Conservation (phyloP, 768 basidiomycete genomes). For the Rhodosporidiobolus odoratus region DNA sequence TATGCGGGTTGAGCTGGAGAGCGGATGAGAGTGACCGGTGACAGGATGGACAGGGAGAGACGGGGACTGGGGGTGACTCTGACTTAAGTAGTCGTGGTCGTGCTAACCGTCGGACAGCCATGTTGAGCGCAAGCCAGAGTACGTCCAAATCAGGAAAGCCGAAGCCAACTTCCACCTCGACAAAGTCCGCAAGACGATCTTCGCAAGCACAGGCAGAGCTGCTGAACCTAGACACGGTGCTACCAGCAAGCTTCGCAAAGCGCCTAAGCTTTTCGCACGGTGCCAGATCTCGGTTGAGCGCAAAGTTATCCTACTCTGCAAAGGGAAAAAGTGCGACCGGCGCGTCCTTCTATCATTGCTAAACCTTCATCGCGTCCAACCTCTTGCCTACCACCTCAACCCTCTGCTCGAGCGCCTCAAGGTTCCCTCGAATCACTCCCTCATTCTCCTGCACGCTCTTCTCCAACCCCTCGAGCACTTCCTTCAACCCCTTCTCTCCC, state of each 20-base stretch:
- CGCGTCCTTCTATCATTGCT: not conserved
- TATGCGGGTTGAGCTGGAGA: conserved; percentile 11
- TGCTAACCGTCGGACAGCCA: not conserved
- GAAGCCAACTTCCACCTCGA: too few species aligned
- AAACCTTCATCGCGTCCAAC: conserved; percentile 15
- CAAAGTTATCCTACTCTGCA: too few species aligned
- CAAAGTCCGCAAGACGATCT: too few species aligned
- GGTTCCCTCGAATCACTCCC: conserved; percentile 65
- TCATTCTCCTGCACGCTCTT: conserved; percentile 69
- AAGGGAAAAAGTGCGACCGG: not conserved
- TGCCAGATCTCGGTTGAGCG: too few species aligned
- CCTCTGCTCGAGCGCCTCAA: conserved; percentile 54
- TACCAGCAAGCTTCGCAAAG: too few species aligned
- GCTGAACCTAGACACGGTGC: too few species aligned
- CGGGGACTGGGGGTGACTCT: not conserved
- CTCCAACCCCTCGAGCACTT: conserved; percentile 68
- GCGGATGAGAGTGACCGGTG: conserved; percentile 18
- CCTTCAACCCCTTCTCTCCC: conserved; percentile 61
- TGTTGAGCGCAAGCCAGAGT: not conserved
- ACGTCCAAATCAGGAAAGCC: not conserved
- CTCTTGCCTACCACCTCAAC: conserved; percentile 46
- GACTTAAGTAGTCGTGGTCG: conserved; percentile 3
- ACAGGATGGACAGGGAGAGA: not conserved
- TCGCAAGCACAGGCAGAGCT: too few species aligned
- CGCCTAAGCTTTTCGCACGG: too few species aligned